phyloP scores from a whole-genome alignment of 1,284 basidiomycete genomes.

The Papiliotrema nemorosa region DNA sequence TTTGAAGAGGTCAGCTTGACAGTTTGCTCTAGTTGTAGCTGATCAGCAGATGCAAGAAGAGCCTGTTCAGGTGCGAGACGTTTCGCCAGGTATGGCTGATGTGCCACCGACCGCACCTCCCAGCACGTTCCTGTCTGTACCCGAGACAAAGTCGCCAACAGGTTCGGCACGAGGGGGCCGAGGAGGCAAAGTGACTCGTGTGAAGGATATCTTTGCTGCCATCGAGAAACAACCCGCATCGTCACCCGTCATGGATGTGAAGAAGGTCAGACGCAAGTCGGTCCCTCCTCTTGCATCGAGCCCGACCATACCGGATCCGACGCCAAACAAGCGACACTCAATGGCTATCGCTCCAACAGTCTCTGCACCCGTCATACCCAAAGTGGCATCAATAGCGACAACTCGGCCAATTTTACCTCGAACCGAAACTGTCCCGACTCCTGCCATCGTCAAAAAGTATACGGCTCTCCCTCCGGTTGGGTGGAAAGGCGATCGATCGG shows the following conservation, averaged over 20 bases:
- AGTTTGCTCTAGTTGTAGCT: no score
- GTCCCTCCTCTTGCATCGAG: background rate
- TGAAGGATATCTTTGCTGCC: conserved; percentile 1
- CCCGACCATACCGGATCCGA: background rate
- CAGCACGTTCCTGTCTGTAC: no score
- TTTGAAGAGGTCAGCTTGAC: background rate
- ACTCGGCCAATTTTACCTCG: background rate
- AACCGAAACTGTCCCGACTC: background rate
- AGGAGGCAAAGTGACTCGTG: conserved; percentile 6
- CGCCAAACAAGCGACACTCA: background rate
- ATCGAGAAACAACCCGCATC: background rate
- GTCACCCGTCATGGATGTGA: background rate
- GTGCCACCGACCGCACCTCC: no score
- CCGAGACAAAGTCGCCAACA: no score
- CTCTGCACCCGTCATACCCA: background rate
- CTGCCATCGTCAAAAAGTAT: background rate
- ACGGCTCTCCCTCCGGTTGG: background rate
- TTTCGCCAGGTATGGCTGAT: no score
- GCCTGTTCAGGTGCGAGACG: no score
- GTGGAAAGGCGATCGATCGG: background rate
- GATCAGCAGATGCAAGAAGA: no score
- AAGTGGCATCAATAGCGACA: background rate
- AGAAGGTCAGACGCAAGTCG: conserved; percentile 1
- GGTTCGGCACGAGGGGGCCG: no score
- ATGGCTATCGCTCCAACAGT: background rate